Evolutionary conservation across 2,329 filamentous ascomycete species (phyloP).

Genomic region (Apiospora arundinis): DNA sequence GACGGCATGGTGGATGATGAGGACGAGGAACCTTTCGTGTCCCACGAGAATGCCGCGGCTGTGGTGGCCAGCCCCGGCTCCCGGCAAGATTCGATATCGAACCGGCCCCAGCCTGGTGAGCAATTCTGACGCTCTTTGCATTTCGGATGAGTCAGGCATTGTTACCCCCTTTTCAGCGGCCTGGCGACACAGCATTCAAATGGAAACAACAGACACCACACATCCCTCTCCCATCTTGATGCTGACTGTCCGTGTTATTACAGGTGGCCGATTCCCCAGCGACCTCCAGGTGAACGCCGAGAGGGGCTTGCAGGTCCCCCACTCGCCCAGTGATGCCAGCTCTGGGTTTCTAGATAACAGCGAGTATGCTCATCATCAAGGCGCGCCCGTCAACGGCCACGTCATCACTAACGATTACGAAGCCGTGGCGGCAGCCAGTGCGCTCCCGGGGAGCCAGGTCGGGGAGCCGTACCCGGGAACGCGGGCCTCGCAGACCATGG

Average conservation of each 20-base stretch:
- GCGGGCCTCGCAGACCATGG: conserved; percentile 30
- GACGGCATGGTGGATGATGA: conserved; percentile 81
- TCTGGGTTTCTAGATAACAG: conserved; percentile 58
- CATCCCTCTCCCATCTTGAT: conserved; percentile 3
- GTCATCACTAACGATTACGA: conserved; percentile 55
- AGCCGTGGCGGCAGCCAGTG: conserved; percentile 63
- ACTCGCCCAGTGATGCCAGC: conserved; percentile 82
- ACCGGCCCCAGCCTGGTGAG: conserved; percentile 88
- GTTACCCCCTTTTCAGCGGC: neutral
- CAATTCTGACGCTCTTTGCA: conserved; percentile 12
- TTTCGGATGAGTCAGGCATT: conserved; percentile 12
- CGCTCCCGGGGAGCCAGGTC: conserved; percentile 54
- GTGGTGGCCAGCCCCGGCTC: conserved; percentile 53
- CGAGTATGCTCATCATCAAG: conserved; percentile 30
- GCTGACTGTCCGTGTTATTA: conserved; percentile 14
- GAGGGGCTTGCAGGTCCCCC: conserved; percentile 80
- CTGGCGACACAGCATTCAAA: neutral
- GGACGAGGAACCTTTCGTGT: conserved; percentile 68
- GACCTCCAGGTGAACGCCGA: conserved; percentile 82
- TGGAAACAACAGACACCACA: neutral
- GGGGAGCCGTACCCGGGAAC: conserved; percentile 41
- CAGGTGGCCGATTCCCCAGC: conserved; percentile 77
- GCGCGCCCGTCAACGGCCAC: conserved; percentile 29
- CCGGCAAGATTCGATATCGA: conserved; percentile 58
- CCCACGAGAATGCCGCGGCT: conserved; percentile 60